Evolutionary conservation across 352 stramenopile genomes (phyloP).

Genomic region (Pythium myriotylum): DNA sequence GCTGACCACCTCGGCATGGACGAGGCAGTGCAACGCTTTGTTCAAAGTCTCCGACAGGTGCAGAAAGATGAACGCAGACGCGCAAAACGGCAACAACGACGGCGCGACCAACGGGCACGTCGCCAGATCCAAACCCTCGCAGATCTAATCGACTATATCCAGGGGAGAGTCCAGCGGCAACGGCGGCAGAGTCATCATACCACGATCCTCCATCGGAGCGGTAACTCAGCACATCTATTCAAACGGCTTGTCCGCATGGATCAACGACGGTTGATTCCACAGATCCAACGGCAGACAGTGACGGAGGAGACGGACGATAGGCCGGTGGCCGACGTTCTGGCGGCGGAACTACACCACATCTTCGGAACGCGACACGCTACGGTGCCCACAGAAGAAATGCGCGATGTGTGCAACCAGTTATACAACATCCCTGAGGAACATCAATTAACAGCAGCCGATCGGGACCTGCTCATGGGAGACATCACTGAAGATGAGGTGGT

Average conservation of each 20-base stretch:
- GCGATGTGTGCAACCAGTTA: not conserved
- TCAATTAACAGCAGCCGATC: not conserved
- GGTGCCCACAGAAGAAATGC: not conserved
- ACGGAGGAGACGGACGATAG: not conserved
- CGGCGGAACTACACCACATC: not conserved
- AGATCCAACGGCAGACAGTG: not conserved
- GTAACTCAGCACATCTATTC: constrained; percentile 3
- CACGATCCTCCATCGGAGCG: not conserved
- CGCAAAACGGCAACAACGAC: not conserved
- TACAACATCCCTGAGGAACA: not conserved
- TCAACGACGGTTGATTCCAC: not conserved
- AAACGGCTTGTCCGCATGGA: not conserved
- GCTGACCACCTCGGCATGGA: not conserved
- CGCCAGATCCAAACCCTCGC: not conserved
- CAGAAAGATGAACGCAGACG: not conserved
- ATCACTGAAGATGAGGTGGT: not conserved
- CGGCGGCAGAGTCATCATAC: not conserved
- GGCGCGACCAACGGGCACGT: not conserved
- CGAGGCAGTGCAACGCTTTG: not conserved
- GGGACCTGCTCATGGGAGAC: not conserved
- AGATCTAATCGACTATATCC: constrained; percentile 1
- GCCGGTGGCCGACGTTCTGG: not conserved
- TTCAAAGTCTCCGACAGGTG: not conserved
- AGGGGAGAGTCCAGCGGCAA: not conserved
- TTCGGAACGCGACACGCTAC: not conserved